These are phyloP conservation scores for Priceomyces haplophilus DNA, from an alignment of 805 yeast species.

Conservation along the genomic window DNA sequence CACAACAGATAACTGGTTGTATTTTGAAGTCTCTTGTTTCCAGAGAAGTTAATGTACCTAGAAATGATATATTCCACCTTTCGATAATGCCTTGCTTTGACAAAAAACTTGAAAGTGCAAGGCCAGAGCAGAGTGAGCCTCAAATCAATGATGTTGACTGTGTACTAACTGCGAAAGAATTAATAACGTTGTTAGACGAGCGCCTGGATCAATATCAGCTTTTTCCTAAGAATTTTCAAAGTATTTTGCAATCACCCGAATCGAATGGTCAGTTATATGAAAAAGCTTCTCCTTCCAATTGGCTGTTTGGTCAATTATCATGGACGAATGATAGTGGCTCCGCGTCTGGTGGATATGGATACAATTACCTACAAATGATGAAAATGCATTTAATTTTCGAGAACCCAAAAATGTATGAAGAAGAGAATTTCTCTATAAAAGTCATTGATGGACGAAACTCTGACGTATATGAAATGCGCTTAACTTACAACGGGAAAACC, in stretches of 20 bases:
- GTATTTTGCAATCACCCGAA: slow-evolving; percentile 6
- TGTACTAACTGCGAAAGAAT: slow-evolving; percentile 87
- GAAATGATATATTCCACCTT: slow-evolving; percentile 64
- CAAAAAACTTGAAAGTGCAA: slow-evolving; percentile 89
- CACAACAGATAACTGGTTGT: slow-evolving; percentile 90
- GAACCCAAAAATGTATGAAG: slow-evolving; percentile 14
- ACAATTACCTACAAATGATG: slow-evolving; percentile 53
- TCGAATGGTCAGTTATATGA: slow-evolving; percentile 20
- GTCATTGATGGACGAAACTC: slow-evolving; percentile 65
- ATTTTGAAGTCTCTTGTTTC: slow-evolving; percentile 56
- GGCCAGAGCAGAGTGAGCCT: slow-evolving; percentile 55
- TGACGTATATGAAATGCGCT: slow-evolving; percentile 69
- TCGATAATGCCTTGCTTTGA: slow-evolving; percentile 97
- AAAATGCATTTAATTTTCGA: slow-evolving; percentile 22
- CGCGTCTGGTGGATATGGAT: slow-evolving; percentile 86
- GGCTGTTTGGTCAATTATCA: slow-evolving; percentile 58
- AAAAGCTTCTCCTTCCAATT: slow-evolving; percentile 49
- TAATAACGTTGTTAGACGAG: slow-evolving; percentile 67
- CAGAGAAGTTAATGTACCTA: slow-evolving; percentile 23
- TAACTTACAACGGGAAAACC: slow-evolving; percentile 38
- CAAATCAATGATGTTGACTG: slow-evolving; percentile 72
- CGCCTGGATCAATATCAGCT: slow-evolving; percentile 37
- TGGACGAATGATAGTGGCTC: slow-evolving; percentile 81
- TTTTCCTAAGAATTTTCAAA: slow-evolving; percentile 16
- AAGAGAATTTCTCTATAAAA: slow-evolving; percentile 26